Evolutionary conservation across 192 early-diverging fungal genomes (phyloP).

Genomic region (Coemansia sp.): DNA sequence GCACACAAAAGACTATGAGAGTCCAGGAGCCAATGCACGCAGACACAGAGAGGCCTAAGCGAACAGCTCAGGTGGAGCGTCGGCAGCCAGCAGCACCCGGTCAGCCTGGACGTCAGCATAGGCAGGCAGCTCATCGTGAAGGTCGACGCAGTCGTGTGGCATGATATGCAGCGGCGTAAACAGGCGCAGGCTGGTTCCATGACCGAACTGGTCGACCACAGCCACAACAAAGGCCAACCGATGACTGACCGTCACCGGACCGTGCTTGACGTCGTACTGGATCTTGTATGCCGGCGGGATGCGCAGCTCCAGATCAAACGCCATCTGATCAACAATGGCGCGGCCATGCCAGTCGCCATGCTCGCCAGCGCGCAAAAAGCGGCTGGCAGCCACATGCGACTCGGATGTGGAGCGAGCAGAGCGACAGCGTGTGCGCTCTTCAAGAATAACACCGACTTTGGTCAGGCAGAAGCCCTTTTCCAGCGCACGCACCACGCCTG

Average conservation of each 20-base stretch:
- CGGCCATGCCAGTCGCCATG: conserved; percentile 27
- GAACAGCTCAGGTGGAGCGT: neutral
- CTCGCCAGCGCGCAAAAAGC: conserved; percentile 32
- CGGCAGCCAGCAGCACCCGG: conserved; percentile 33
- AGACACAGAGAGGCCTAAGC: too few species aligned
- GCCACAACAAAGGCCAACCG: conserved; percentile 51
- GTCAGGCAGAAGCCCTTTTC: conserved; percentile 48
- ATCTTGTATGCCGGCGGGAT: conserved; percentile 52
- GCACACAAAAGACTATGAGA: too few species aligned
- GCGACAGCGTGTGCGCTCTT: conserved; percentile 51
- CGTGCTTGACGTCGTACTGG: conserved; percentile 52
- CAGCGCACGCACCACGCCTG: conserved; percentile 42
- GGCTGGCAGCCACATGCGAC: conserved; percentile 31
- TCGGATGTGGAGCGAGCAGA: conserved; percentile 8
- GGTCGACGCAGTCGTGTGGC: conserved; percentile 37
- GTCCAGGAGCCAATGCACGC: too few species aligned
- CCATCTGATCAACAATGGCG: conserved; percentile 44
- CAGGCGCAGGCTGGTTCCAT: conserved; percentile 46
- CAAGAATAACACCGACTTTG: conserved; percentile 43
- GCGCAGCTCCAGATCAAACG: conserved; percentile 48
- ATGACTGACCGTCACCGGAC: conserved; percentile 48
- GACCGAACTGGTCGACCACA: conserved; percentile 39
- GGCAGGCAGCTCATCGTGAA: conserved; percentile 35
- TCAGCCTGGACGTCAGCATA: conserved; percentile 42
- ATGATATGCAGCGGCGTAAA: conserved; percentile 53